phyloP scores from a whole-genome alignment of 768 basidiomycete species.

The Auricularia heimuer region DNA sequence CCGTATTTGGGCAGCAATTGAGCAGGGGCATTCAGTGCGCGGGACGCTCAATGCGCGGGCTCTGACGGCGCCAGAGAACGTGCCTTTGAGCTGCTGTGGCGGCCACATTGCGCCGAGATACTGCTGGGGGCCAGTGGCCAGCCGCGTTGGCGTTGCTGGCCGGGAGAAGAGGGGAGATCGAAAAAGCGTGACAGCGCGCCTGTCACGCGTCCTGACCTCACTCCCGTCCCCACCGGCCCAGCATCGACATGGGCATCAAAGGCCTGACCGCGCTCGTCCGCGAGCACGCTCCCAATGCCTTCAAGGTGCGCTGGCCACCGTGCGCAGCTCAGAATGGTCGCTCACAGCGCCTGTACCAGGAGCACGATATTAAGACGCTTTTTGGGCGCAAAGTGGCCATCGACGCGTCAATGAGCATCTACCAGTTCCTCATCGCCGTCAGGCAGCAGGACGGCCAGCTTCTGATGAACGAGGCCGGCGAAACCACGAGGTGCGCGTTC shows the following conservation, averaged over 20 bases:
- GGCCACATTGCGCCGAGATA: no score
- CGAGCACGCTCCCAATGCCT: slow-evolving; percentile 81
- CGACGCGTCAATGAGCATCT: slow-evolving; percentile 95
- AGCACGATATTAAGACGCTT: slow-evolving; percentile 93
- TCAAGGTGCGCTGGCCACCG: slow-evolving; percentile 29
- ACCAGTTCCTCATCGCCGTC: slow-evolving; percentile 97
- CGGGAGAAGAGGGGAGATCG: neutral
- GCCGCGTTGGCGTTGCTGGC: no score
- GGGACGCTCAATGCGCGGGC: no score
- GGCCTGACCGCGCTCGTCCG: slow-evolving; percentile 84
- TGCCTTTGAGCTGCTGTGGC: no score
- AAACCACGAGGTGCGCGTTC: slow-evolving; percentile 65
- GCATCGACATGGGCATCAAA: slow-evolving; percentile 75
- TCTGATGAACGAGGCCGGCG: slow-evolving; percentile 94
- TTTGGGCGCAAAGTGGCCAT: slow-evolving; percentile 98
- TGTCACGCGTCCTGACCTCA: neutral
- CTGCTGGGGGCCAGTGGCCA: no score
- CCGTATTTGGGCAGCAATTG: no score
- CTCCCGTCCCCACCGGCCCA: neutral
- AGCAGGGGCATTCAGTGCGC: no score
- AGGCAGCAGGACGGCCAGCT: slow-evolving; percentile 93
- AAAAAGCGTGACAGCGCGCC: neutral
- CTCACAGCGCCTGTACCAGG: slow-evolving; percentile 24
- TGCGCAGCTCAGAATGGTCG: neutral
- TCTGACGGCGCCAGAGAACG: no score